Conservation (phyloP, 441 rosid species). For the Raphanus hybrid region DNA sequence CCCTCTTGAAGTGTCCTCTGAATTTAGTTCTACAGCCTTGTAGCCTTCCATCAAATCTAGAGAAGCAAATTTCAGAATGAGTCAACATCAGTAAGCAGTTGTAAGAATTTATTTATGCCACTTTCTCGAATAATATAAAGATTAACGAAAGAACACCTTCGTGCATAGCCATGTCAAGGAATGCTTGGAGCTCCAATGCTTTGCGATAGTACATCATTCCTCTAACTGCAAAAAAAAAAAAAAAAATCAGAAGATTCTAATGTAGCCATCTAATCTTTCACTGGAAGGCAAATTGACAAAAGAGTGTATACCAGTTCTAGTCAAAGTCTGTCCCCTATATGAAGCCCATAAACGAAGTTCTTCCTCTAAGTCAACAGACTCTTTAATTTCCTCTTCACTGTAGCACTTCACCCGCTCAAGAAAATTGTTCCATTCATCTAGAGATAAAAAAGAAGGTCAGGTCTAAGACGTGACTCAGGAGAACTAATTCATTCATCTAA, state of each 20-base stretch:
- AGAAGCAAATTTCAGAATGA: constrained; percentile 36
- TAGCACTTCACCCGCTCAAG: constrained; percentile 66
- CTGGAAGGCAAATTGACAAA: not conserved
- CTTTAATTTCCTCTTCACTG: constrained; percentile 78
- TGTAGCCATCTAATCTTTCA: constrained; percentile 24
- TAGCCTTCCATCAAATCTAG: constrained; percentile 98
- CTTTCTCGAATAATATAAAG: not conserved
- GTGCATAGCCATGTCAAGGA: constrained; percentile 98
- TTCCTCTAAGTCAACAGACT: constrained; percentile 66
- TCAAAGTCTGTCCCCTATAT: constrained; percentile 95
- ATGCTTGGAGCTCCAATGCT: constrained; percentile 99
- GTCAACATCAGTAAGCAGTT: constrained; percentile 27
- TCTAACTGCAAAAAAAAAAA: constrained; percentile 64
- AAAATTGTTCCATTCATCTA: constrained; percentile 99
- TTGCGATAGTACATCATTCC: constrained; percentile 99
- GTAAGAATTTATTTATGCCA: not conserved
- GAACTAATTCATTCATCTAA: not conserved
- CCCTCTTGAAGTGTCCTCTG: constrained; percentile 72
- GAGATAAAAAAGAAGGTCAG: constrained; percentile 27
- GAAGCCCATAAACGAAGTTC: constrained; percentile 98
- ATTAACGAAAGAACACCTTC: constrained; percentile 64
- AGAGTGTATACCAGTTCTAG: constrained; percentile 77
- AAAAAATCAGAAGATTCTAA: not conserved
- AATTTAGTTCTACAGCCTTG: constrained; percentile 83
- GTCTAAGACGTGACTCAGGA: constrained; percentile 9